A percentile compares a stretch with the other conserved stretches of the same genome.
phyloP scores from a whole-genome alignment of 129 eudicot species.

The Pittosporum tobira region DNA sequence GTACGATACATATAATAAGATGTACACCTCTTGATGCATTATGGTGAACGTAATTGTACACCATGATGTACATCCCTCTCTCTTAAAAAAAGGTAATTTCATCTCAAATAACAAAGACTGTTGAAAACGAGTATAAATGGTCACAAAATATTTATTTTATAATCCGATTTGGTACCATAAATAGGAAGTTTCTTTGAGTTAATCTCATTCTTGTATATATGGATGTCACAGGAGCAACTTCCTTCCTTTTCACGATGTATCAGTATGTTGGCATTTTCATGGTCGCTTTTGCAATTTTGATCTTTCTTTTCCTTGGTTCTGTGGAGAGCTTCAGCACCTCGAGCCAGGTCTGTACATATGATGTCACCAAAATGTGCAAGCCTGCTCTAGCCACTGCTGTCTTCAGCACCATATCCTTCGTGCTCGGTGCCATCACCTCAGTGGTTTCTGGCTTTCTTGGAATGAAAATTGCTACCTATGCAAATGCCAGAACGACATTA shows the following conservation, averaged over 20 bases:
- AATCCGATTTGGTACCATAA: too few species aligned
- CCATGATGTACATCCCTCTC: too few species aligned
- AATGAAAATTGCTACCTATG: slow-evolving; percentile 40
- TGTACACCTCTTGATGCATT: too few species aligned
- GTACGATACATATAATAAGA: too few species aligned
- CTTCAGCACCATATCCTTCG: slow-evolving; percentile 34
- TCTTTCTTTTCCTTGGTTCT: slow-evolving; percentile 38
- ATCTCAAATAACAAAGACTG: too few species aligned
- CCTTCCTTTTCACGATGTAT: slow-evolving; percentile 30
- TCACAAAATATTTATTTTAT: too few species aligned
- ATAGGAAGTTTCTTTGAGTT: not conserved
- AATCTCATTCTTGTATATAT: not conserved
- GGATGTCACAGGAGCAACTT: slow-evolving; percentile 17
- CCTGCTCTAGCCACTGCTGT: slow-evolving; percentile 38
- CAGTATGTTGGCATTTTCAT: slow-evolving; percentile 42
- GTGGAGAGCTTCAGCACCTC: slow-evolving; percentile 41
- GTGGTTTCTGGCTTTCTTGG: slow-evolving; percentile 40
- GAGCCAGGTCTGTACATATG: slow-evolving; percentile 25
- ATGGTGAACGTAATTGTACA: too few species aligned
- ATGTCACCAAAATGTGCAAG: slow-evolving; percentile 24
- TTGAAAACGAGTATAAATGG: too few species aligned
- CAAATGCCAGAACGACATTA: slow-evolving; percentile 38
- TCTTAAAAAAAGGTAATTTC: too few species aligned
- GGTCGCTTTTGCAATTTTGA: slow-evolving; percentile 33
- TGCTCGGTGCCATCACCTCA: slow-evolving; percentile 40